Base-by-base conservation (phyloP, 2,329 filamentous ascomycete genomes). In the Aschersonia sp. region DNA sequence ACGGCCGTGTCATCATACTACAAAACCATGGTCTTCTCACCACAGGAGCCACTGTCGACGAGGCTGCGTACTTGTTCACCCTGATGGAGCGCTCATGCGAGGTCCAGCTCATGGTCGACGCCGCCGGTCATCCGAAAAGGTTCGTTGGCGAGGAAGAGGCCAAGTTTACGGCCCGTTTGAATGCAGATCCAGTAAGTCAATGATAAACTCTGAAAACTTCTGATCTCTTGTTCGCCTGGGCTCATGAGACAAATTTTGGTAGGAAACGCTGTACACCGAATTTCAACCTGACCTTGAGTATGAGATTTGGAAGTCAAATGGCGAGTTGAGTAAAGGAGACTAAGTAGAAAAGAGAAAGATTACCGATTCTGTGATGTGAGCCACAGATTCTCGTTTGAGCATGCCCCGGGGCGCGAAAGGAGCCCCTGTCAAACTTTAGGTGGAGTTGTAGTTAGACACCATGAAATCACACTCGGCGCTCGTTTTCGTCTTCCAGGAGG, bases 11-110 rank as follows among this genome's bases (percentile, higher is more conserved):
- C 12, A 66, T 79, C 53, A 81, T 85, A 45, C 60, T 86, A 40
- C 69, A 79, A 54, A 87, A 86, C 58, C 83, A 87, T 57, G 84
- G 83, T 0, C 63, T 87, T 4, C 59, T 87, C 42, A 85, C 81
- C 0, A 78, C 82, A 0, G 83, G 84, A 0, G 58, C 61, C 1
- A 87, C 82, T 0, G 80, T 87, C 3, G 83, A 84, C 52, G 83
- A 86, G 61, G 82, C 83, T 0, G 80, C 80, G 0, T 85, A 78
- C 53, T 64, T 85, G 47, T 86, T 85, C 58, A 77, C 77, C 3
- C 63, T 79, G 4, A 69, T 86, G 55, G 84, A 88, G 61, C 71
- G 79, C 41, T 77, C 75, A 7, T 88, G 84, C 54, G 72, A 79
- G 47, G 70, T 82, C 7, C 84, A 88, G 60, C 62, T 87, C 38